Conservation (phyloP, 331 rosid species). For the Cydonia oblonga region DNA sequence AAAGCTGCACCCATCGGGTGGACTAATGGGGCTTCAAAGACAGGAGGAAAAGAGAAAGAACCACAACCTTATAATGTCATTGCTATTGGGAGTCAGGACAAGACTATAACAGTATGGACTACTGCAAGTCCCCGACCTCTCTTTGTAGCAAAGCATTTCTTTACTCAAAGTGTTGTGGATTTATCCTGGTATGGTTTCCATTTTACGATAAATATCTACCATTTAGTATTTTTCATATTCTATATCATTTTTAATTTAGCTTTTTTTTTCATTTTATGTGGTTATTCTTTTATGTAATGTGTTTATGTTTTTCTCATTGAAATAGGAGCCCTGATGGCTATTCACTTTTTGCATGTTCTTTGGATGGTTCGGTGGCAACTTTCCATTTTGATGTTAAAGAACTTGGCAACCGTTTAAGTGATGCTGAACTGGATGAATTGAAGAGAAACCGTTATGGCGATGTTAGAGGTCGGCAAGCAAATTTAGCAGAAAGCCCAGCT, state of each 20-base stretch:
- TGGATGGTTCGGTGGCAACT: constrained; percentile 90
- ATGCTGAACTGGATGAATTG: constrained; percentile 78
- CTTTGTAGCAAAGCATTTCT: constrained; percentile 97
- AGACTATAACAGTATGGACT: constrained; percentile 96
- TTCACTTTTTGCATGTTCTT: constrained; percentile 89
- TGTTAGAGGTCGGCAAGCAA: constrained; percentile 76
- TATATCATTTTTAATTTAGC: not conserved
- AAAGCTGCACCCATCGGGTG: constrained; percentile 76
- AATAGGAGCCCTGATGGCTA: constrained; percentile 99
- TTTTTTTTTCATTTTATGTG: not conserved
- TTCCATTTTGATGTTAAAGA: constrained; percentile 85
- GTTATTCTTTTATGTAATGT: constrained; percentile 1
- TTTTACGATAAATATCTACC: not conserved
- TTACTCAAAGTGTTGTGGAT: constrained; percentile 94
- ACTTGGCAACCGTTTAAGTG: constrained; percentile 75
- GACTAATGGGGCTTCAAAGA: constrained; percentile 74
- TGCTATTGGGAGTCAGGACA: constrained; percentile 98
- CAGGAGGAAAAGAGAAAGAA: constrained; percentile 74
- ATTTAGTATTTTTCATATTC: not conserved
- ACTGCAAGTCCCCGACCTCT: constrained; percentile 98
- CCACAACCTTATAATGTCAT: constrained; percentile 87
- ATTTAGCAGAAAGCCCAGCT: constrained; percentile 92
- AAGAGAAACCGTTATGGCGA: constrained; percentile 90
- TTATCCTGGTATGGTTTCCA: constrained; percentile 68
- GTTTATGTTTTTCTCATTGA: constrained; percentile 13